phyloP scores from a whole-genome alignment of 2,329 filamentous ascomycete genomes.

The Juglanconis sp. region DNA sequence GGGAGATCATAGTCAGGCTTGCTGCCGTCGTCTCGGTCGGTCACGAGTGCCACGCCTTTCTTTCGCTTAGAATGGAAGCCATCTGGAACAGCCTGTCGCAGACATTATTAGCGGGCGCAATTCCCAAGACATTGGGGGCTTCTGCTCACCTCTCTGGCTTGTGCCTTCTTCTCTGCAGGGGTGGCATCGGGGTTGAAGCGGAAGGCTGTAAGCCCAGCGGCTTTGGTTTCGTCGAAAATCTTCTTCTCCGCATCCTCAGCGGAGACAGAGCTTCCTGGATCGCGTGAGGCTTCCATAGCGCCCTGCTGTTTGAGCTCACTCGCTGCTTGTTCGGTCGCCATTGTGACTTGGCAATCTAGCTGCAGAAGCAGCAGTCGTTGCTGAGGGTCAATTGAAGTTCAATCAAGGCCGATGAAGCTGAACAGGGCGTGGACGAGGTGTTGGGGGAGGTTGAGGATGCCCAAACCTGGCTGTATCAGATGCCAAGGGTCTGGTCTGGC shows the following conservation, averaged over 20 bases:
- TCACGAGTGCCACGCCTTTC: constrained; percentile 68
- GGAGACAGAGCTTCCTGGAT: constrained; percentile 65
- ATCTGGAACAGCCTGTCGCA: constrained; percentile 56
- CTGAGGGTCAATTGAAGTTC: constrained; percentile 8
- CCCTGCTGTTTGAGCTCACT: constrained; percentile 78
- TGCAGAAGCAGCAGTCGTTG: constrained; percentile 9
- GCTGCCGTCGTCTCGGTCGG: constrained; percentile 73
- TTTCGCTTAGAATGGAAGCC: constrained; percentile 59
- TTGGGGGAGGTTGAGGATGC: not conserved
- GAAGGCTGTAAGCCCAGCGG: constrained; percentile 76
- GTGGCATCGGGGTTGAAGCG: constrained; percentile 84
- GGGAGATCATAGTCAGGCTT: constrained; percentile 74
- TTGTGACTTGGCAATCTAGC: constrained; percentile 20
- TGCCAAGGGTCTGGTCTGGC: not conserved
- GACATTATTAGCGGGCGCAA: not conserved
- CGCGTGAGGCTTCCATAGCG: constrained; percentile 70
- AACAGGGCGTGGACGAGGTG: not conserved
- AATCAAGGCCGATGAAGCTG: not conserved
- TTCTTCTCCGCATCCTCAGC: constrained; percentile 69
- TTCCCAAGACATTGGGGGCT: too few species aligned
- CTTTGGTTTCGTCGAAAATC: constrained; percentile 73
- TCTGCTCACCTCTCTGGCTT: constrained; percentile 69
- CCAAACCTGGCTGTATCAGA: not conserved
- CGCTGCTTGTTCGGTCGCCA: constrained; percentile 29
- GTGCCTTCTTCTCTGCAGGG: constrained; percentile 78